phyloP scores from a whole-genome alignment of 1,284 basidiomycete species.

The Tetrapyrgos nigripes region DNA sequence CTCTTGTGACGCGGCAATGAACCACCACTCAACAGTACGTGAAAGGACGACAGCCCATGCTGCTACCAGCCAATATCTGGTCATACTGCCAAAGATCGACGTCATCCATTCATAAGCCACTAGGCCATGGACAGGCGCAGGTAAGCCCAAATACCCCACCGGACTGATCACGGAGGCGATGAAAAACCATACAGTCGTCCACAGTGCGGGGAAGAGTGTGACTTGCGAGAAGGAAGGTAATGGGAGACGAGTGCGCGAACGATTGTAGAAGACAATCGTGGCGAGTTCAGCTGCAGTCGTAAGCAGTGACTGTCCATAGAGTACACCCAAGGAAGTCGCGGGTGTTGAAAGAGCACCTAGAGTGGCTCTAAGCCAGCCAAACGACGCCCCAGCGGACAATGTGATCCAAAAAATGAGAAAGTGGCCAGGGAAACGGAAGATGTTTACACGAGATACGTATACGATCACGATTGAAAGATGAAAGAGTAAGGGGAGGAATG shows the following conservation, averaged over 20 bases:
- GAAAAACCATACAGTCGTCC: slow-evolving; percentile 65
- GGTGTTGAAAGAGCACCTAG: slow-evolving; percentile 62
- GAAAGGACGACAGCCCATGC: slow-evolving; percentile 74
- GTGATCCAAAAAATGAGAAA: slow-evolving; percentile 45
- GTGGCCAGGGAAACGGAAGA: slow-evolving; percentile 35
- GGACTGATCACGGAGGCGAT: slow-evolving; percentile 62
- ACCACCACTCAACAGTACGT: slow-evolving; percentile 57
- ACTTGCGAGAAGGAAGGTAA: slow-evolving; percentile 47
- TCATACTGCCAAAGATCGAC: slow-evolving; percentile 59
- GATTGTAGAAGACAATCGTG: slow-evolving; percentile 46
- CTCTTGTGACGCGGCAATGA: slow-evolving; percentile 52
- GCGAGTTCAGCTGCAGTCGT: slow-evolving; percentile 52
- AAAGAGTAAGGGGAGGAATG: slow-evolving; percentile 54
- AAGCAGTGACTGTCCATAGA: slow-evolving; percentile 46
- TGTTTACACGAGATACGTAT: slow-evolving; percentile 52
- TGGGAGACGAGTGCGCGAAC: slow-evolving; percentile 35
- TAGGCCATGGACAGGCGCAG: slow-evolving; percentile 63
- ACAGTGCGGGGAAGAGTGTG: slow-evolving; percentile 70
- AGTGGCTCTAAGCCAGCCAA: slow-evolving; percentile 57
- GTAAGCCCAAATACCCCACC: slow-evolving; percentile 71
- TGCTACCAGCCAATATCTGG: slow-evolving; percentile 72
- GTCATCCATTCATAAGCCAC: slow-evolving; percentile 69
- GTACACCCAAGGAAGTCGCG: slow-evolving; percentile 50
- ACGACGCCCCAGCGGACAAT: slow-evolving; percentile 51
- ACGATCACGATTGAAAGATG: slow-evolving; percentile 56